phyloP scores from a whole-genome alignment of 2,329 filamentous ascomycete species.

The Fusarium buharicum region DNA sequence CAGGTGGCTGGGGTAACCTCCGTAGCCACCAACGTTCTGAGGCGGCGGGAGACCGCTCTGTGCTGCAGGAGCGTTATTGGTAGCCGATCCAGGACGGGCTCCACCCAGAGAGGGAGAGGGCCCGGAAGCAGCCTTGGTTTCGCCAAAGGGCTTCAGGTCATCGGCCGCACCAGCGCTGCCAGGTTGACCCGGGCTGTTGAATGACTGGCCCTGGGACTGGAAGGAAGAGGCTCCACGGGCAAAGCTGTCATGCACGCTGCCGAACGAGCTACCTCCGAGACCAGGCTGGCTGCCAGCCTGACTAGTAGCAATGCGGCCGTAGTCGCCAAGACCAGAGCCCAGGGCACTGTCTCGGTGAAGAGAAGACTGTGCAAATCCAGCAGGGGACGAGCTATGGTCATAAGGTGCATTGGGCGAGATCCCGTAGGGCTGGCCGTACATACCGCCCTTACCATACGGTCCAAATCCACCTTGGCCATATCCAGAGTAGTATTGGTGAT shows the following conservation, averaged over 20 bases:
- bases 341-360: conserved; percentile 63
- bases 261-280: conserved; percentile 62
- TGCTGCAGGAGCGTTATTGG: conserved; percentile 61
- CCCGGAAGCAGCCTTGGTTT: conserved; percentile 63
- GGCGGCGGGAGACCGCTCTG: conserved; percentile 67
- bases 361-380: conserved; percentile 64
- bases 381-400: conserved; percentile 65
- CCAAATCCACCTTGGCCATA: conserved; percentile 64
- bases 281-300: conserved; percentile 63
- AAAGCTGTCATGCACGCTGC: conserved; percentile 66
- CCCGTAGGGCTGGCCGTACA: conserved; percentile 67
- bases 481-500: conserved; percentile 68
- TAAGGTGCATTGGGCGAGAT: conserved; percentile 67
- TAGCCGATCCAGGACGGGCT: conserved; percentile 67
- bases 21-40: conserved; percentile 65
- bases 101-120: conserved; percentile 67
- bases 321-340: conserved; percentile 64
- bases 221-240: conserved; percentile 63
- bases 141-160: conserved; percentile 69
- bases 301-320: conserved; percentile 61
- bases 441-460: conserved; percentile 65
- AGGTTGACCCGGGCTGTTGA: conserved; percentile 62
- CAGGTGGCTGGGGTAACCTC: conserved; percentile 66
- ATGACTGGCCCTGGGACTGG: conserved; percentile 66
- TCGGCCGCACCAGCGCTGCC: conserved; percentile 57